Conservation (phyloP, 345 rosid species). For the Melaleuca alternifolia region DNA sequence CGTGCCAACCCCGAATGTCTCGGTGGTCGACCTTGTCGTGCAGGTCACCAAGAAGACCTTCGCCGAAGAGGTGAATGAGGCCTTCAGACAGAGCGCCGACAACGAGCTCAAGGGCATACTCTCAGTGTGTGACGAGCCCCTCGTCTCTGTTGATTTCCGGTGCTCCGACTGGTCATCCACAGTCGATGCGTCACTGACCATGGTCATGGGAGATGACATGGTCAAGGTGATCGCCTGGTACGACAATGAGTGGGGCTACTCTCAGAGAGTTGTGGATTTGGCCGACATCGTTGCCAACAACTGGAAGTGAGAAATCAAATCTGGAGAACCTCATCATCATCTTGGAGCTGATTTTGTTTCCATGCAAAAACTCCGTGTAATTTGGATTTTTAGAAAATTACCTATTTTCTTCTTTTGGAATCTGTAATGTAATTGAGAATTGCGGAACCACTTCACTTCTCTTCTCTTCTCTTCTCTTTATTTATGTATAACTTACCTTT, state of each 20-base stretch:
- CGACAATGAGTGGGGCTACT: constrained; percentile 98
- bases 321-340: neutral
- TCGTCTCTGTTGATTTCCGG: constrained; percentile 88
- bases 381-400: neutral
- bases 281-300: constrained; percentile 84
- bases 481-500: constrained; percentile 1
- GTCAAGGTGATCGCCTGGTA: constrained; percentile 98
- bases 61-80: constrained; percentile 92
- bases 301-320: constrained; percentile 46
- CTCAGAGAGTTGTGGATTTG: constrained; percentile 95
- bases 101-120: constrained; percentile 80
- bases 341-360: neutral
- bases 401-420: constrained; percentile 3
- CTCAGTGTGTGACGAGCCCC: constrained; percentile 88
- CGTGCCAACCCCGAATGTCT: constrained; percentile 94
- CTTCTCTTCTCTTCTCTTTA: neutral
- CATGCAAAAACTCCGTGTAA: neutral
- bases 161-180: constrained; percentile 84
- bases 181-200: constrained; percentile 78
- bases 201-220: constrained; percentile 99
- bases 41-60: constrained; percentile 90
- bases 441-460: neutral
- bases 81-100: constrained; percentile 73
- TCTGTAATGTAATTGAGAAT: constrained; percentile 5
- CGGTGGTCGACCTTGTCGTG: constrained; percentile 87